Base-by-base conservation (phyloP, 169 alveolate species). In the Cryptosporidium tyzzeri region DNA sequence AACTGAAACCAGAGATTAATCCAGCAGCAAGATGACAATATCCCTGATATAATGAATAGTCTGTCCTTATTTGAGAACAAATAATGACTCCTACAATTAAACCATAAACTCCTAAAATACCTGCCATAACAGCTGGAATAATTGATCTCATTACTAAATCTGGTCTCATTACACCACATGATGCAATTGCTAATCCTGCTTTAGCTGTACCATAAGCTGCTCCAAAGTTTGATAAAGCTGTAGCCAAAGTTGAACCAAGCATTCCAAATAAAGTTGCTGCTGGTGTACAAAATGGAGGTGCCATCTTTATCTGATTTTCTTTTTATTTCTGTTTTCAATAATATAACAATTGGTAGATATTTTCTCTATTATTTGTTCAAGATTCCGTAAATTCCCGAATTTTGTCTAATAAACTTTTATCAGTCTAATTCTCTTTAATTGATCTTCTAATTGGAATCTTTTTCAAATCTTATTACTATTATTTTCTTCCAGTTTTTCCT, bases 121-220 rank as follows among this genome's bases (percentile, higher is more conserved):
- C 98, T 39, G 98, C 98, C 98, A 96, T 96, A 85, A 96, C 94
- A 50, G 95, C 96, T 35, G 98, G 98, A 69, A 96, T 95, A 41
- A 96, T 86, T 31, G 97, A 94, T 86, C 94, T 95, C 94, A 96
- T 94, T 50, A 96, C 95, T 23, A 93, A 73, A 45, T 94, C 96
- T 58, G 98, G 98, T 70, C 95, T 96, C 93, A 95, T 89, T 29
- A 96, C 95, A 73, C 98, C 98, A 94, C 95, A 94, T 33, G 97
- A 91, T 53, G 97, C 93, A 69, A 96, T 95, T 58, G 97, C 98
- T 41, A 95, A 93, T 18, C 98, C 98, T 62, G 96, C 91, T 74
- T 94, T 95, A 21, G 97, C 97, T 53, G 98, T 95, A 73, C 98
- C 98, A 80, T 96, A 96, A 33, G 97, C 98, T 33, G 98, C 98